phyloP scores from a whole-genome alignment of 1,284 basidiomycete genomes.

The Ceratobasidium sp. region DNA sequence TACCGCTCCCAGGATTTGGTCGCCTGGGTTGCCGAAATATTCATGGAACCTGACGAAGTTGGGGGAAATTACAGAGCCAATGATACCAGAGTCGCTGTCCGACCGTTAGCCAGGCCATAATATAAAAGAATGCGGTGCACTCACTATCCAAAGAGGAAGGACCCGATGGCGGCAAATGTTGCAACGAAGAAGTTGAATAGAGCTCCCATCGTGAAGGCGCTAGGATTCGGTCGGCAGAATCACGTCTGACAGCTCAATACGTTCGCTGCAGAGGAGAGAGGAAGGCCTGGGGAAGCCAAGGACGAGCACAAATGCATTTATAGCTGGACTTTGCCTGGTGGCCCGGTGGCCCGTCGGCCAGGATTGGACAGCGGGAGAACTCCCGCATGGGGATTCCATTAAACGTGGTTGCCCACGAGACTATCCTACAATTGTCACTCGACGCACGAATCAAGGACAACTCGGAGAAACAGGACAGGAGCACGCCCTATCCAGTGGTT shows the following conservation, averaged over 20 bases:
- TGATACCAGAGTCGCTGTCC: conserved; percentile 50
- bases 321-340: conserved; percentile 16
- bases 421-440: not conserved
- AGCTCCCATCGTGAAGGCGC: conserved; percentile 32
- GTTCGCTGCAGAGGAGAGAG: conserved; percentile 27
- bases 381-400: conserved; percentile 28
- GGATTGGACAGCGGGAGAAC: conserved; percentile 16
- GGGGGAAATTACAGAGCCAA: conserved; percentile 42
- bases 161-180: conserved; percentile 46
- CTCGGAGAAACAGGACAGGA: conserved; percentile 40
- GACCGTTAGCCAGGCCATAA: conserved; percentile 40
- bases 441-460: conserved; percentile 4
- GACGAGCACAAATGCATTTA: conserved; percentile 16
- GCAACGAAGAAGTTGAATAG: conserved; percentile 39
- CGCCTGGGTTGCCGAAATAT: conserved; percentile 50
- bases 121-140: conserved; percentile 46
- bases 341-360: conserved; percentile 1
- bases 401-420: not conserved
- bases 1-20: conserved; percentile 51
- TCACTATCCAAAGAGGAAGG: conserved; percentile 48
- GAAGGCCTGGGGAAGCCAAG: conserved; percentile 39
- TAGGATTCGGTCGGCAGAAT: conserved; percentile 26
- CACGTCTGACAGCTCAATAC: conserved; percentile 11
- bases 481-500: conserved; percentile 2
- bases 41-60: conserved; percentile 49